Base-by-base conservation (phyloP, 2,329 filamentous ascomycete species). In the Aspergillus sergii region DNA sequence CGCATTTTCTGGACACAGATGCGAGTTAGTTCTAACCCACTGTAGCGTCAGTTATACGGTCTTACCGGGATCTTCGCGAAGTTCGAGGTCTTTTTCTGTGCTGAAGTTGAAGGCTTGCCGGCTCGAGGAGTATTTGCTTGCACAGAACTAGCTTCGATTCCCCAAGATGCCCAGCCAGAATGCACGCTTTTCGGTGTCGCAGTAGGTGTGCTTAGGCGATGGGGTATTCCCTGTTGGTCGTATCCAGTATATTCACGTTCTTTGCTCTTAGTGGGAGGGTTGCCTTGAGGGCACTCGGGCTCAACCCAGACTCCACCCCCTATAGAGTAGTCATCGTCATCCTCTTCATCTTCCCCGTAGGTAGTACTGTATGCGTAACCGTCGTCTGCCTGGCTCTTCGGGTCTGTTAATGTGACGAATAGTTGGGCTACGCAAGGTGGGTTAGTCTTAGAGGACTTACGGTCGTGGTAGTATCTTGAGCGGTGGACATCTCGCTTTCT, bases 61-160 rank as follows among this genome's bases (percentile, higher is more conserved):
- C 1, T 58, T 57, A 68, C 66, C 26, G 54, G 60, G 8, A 75
- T 61, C 50, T 71, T 74, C 2, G 71, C 71, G 43, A 75, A 75
- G 28, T 63, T 59, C 21, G 64, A 63, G n/a, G 59, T 41, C 21
- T 59, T 60, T 53, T 67, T 64, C 48, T 30, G 48, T 2, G 11
- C 14, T 4, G 28, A 12, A 50, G 26, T 16, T n/a, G 48, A 21
- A 8, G 48, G 48, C 19, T 32, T 32, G 28, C 48, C 14, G 9
- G 28, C 48, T 16, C 16, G 48, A 32, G 6, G 26, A 32, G 3
- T 19, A 28, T 32, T 23, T 28, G 32, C 32, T 30, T 51, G 11
- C 4, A 28, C 19, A n/a, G 54, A 23, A 6, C 57, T 57, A 26
- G n/a, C 34, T 14, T 60, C 60, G 21, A 68, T 34, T 4, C 19